Conservation (phyloP, 139 green algal species). For the Axilococcus clingmanii region DNA sequence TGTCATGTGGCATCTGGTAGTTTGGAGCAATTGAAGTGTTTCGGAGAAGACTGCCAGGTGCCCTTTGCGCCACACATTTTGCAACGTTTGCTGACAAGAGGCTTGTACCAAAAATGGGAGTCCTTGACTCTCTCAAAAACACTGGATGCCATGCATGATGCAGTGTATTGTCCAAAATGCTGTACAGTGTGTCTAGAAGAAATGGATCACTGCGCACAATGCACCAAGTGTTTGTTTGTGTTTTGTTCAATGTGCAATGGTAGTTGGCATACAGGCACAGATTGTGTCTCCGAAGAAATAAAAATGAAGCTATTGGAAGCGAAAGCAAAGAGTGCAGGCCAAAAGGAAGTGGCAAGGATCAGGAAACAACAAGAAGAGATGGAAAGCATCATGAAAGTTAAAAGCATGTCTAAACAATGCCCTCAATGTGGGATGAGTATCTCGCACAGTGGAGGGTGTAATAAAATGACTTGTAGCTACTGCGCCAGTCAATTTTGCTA, state of each 20-base stretch:
- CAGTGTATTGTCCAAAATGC: constrained; percentile 79
- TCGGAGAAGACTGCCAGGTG: constrained; percentile 44
- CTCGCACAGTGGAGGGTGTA: constrained; percentile 66
- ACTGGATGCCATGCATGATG: constrained; percentile 68
- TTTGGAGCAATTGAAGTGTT: constrained; percentile 52
- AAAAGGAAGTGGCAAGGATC: constrained; percentile 7
- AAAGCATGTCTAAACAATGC: constrained; percentile 44
- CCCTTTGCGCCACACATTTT: constrained; percentile 33
- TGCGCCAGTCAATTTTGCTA: constrained; percentile 60
- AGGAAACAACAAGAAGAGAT: constrained; percentile 24
- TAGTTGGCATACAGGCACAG: constrained; percentile 49
- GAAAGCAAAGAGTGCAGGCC: constrained; percentile 23
- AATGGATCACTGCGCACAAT: constrained; percentile 60
- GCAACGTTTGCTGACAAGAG: constrained; percentile 19
- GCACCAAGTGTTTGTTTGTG: constrained; percentile 56
- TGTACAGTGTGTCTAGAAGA: constrained; percentile 56
- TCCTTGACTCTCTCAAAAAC: constrained; percentile 56
- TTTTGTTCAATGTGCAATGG: constrained; percentile 71
- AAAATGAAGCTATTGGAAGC: constrained; percentile 29
- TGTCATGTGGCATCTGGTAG: constrained; percentile 47
- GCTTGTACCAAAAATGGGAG: constrained; percentile 56
- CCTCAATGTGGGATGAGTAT: constrained; percentile 56
- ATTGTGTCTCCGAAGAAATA: constrained; percentile 32
- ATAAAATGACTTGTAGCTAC: constrained; percentile 76
- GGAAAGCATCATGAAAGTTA: constrained; percentile 16